Base-by-base conservation (phyloP, 2,329 filamentous ascomycete genomes). In the Fusarium oxysporum region DNA sequence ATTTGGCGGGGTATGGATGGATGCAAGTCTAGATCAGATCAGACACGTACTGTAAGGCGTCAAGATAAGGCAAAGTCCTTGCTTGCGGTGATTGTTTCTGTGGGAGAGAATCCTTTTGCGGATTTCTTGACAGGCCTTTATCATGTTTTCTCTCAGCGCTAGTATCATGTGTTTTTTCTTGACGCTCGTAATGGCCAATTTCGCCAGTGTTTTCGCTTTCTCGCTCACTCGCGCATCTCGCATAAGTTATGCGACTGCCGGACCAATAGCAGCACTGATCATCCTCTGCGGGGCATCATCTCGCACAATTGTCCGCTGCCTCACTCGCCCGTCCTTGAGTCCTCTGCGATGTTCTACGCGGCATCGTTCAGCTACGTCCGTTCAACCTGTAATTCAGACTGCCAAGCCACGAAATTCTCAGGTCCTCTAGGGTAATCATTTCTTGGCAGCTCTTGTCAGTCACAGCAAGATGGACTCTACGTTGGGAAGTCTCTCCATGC, bases 81-180 rank as follows among this genome's bases (percentile, higher is more conserved):
- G 50, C n/a, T 40, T 25, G 25, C 33, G n/a, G 35, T 30, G 37
- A 28, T 14, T 44, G 44, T 11, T 43, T 30, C 8, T 9, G 21
- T 23, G 8, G 51, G 51, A 19, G 8, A 28, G 21, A 54, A 43
- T 55, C 37, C 37, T 33, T 51, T 35, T 51, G 47, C 47, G 25
- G 51, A 55, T 55, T 55, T 32, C 51, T 32, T n/a, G 28, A 55
- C 37, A 55, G 25, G 37, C 51, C 23, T 55, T 55, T 56, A 56
- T 56, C 53, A 44, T 56, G 53, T 56, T 56, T 56, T 56, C 38
- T 21, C 28, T 44, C 25, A 23, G 37, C 53, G n/a, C 53, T 56
- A 56, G 53, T 21, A 25, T 23, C 37, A 21, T 44, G 38, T 33
- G 28, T 56, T 44, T 56, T 32, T 2, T 25, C 25, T 5, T 6